Percentiles rank a stretch among this genome's conserved stretches.
Conservation (phyloP, 352 stramenopile species). For the Pythium sp. region DNA sequence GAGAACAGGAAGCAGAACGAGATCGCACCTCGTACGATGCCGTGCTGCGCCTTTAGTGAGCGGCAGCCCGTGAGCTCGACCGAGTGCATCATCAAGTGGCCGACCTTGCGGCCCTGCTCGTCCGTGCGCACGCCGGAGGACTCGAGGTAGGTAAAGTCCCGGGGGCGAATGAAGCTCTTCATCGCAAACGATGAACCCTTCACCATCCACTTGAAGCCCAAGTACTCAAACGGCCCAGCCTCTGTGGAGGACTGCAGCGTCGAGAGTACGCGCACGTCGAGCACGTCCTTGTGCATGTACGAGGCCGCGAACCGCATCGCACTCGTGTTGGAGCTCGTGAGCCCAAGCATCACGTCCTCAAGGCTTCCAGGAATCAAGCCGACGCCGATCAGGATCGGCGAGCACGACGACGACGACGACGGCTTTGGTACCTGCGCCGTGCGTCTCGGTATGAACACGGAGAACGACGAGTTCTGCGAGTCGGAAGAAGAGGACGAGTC, state of each 20-base stretch:
- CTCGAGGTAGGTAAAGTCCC: conserved; percentile 33
- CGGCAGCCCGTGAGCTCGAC: conserved; percentile 25
- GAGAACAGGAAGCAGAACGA: conserved; percentile 37
- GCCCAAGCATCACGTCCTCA: conserved; percentile 29
- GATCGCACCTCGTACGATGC: conserved; percentile 29
- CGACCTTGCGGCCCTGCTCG: conserved; percentile 12
- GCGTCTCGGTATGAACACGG: conserved; percentile 20
- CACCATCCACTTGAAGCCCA: conserved; percentile 33
- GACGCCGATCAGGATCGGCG: conserved; percentile 30
- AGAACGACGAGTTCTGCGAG: conserved; percentile 2
- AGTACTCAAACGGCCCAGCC: conserved; percentile 23
- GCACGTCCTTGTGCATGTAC: conserved; percentile 24
- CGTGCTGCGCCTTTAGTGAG: conserved; percentile 15
- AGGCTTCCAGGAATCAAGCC: conserved; percentile 25
- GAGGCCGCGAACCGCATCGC: conserved; percentile 24
- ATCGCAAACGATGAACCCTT: conserved; percentile 23
- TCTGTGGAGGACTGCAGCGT: conserved; percentile 22
- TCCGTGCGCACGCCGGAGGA: conserved; percentile 18
- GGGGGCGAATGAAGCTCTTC: conserved; percentile 20
- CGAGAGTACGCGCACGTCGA: conserved; percentile 25
- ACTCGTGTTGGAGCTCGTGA: conserved; percentile 22
- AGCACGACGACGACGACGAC: conserved; percentile 20
- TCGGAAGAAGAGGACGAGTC: not conserved
- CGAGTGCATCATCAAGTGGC: conserved; percentile 35
- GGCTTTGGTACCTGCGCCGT: conserved; percentile 6